These are phyloP conservation scores for Rhodotorula sp. DNA, from an alignment of 1,284 basidiomycete species.

Conservation along the genomic window DNA sequence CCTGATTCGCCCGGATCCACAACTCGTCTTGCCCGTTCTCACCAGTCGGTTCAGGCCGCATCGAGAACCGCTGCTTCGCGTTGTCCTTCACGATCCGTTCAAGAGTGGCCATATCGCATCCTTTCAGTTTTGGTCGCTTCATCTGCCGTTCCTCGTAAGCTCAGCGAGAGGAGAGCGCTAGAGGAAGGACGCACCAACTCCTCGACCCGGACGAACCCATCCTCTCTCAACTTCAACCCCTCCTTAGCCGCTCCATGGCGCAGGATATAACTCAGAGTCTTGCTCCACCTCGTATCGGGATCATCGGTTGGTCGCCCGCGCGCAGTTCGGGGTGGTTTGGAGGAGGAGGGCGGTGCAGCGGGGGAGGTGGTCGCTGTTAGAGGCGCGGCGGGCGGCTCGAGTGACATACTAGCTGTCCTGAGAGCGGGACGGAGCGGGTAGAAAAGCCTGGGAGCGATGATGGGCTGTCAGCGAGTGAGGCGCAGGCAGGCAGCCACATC, in stretches of 20 bases:
- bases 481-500: no score
- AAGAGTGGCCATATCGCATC: conserved; percentile 60
- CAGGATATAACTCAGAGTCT: conserved; percentile 78
- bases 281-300: conserved; percentile 61
- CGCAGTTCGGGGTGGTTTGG: conserved; percentile 26
- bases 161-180: conserved; percentile 11
- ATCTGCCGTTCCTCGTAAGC: conserved; percentile 51
- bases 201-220: conserved; percentile 72
- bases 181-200: conserved; percentile 63
- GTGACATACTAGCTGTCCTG: no score
- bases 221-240: conserved; percentile 67
- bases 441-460: no score
- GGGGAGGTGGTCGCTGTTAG: not conserved
- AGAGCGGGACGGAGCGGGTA: no score
- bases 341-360: not conserved
- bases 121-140: conserved; percentile 57
- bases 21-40: conserved; percentile 54
- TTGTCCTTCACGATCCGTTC: conserved; percentile 72
- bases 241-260: conserved; percentile 79
- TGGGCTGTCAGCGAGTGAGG: no score
- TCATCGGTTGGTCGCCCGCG: conserved; percentile 51
- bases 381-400: no score
- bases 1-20: conserved; percentile 93
- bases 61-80: conserved; percentile 71
- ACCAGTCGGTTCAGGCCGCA: conserved; percentile 56